Base-by-base conservation (phyloP, 257 asterid species). In the Gardenia jasminoides region DNA sequence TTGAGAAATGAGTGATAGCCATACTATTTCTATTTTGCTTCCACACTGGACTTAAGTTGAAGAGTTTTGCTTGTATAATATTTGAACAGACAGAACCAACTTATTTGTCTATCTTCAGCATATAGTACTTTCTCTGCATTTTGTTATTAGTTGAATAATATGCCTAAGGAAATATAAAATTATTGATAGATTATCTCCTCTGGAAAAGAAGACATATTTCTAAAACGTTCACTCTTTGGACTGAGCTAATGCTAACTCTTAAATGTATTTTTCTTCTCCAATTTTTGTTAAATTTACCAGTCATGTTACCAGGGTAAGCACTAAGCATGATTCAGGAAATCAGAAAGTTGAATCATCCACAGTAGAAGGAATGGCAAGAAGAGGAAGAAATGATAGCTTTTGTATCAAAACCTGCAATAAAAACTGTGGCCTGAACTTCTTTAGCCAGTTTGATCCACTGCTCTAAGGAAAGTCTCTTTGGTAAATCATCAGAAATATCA, bases 401-500 rank as follows among this genome's bases (percentile, higher is more conserved):
- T 76, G 24, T 20, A 28, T 50, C 39, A 48, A 70, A 76, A 93
- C 98, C 98, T 88, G 98, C 93, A 83, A 93, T 92, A 76, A 92
- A 93, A 78, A 93, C 94, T 11, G 97, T 85, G 7, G 97, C 98
- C 83, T 86, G 89, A 79, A 84, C 85, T 79, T 92, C 88, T 87
- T 92, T 92, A 48, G 97, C 96, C 75, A 87, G 88, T 86, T 90
- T 86, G 86, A 93, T 85, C 98, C 98, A 93, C 81, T 93, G 90
- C 56, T 86, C 87, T 56, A 93, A 84, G 80, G 95, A 79, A 79
- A 85, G 84, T 74, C 82, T 89, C 82, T 85, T 85, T 0, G 97
- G 97, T 78, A 85, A 83, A 68, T 89, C 93, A 82, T 90, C 96
- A 74, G 93, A 86, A 83, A 93, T 85, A 80, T 93, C 98, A 82